Evolutionary conservation across 257 asterid genomes (phyloP).

Genomic region (Oldenlandia corymbosa): DNA sequence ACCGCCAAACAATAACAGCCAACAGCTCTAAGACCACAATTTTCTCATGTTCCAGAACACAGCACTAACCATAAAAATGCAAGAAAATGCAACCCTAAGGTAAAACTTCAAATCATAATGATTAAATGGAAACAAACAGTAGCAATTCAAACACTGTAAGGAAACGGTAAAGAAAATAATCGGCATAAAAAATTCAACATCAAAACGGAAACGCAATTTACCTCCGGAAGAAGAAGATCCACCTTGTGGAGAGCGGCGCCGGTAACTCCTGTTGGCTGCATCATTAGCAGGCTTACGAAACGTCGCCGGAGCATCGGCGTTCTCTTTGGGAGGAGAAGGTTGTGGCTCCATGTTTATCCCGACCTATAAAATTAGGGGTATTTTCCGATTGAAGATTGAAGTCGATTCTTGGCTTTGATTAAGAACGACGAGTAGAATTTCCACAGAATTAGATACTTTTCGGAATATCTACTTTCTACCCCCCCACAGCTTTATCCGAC

Average conservation of each 20-base stretch:
- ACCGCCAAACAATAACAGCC: not conserved
- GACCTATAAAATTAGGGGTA: slow-evolving; percentile 18
- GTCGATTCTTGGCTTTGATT: no score
- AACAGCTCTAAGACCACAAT: not conserved
- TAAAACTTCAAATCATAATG: no score
- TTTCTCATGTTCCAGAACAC: not conserved
- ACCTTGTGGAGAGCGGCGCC: slow-evolving; percentile 73
- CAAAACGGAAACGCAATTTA: slow-evolving; percentile 4
- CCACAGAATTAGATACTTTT: no score
- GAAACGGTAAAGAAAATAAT: not conserved
- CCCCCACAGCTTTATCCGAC: no score
- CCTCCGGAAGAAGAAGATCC: slow-evolving; percentile 73
- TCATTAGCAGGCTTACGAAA: slow-evolving; percentile 80
- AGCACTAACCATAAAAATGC: no score
- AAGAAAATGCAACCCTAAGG: no score
- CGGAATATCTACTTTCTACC: no score
- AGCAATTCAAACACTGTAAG: no score
- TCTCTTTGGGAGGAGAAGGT: slow-evolving; percentile 29
- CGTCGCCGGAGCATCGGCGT: slow-evolving; percentile 43
- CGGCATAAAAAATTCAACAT: not conserved
- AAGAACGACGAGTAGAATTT: no score
- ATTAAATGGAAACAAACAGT: not conserved
- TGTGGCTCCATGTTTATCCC: slow-evolving; percentile 21
- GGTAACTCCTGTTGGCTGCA: slow-evolving; percentile 64
- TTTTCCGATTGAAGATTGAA: no score